Conservation (phyloP, 768 basidiomycete genomes). For the Collybia sordida region DNA sequence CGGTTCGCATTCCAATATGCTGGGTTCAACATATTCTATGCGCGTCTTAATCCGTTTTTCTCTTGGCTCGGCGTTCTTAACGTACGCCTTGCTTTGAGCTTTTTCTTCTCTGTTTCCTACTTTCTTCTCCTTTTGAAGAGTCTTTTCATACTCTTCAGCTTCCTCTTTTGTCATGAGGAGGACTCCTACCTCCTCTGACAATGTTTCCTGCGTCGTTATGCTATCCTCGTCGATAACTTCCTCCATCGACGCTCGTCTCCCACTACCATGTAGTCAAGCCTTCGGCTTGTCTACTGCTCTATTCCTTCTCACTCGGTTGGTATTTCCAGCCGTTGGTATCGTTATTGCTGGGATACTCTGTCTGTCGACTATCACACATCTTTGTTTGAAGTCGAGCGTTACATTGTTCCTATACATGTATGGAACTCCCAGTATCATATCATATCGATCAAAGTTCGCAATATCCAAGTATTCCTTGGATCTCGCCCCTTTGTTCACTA, state of each 20-base stretch:
- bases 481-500: constrained; percentile 1
- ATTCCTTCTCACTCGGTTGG: no score
- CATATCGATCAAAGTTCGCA: constrained; percentile 34
- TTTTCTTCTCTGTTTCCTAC: no score
- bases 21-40: not conserved
- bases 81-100: no score
- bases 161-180: not conserved
- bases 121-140: not conserved
- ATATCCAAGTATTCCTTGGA: constrained; percentile 26
- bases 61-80: no score
- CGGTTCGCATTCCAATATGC: constrained; percentile 8
- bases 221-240: no score
- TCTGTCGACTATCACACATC: constrained; percentile 11
- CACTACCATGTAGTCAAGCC: constrained; percentile 1
- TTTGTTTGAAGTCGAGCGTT: constrained; percentile 19
- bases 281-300: constrained; percentile 3
- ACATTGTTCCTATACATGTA: constrained; percentile 26
- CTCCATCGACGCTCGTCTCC: no score
- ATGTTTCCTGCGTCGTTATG: not conserved
- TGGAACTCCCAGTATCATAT: constrained; percentile 33
- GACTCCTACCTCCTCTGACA: not conserved
- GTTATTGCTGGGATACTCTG: constrained; percentile 4
- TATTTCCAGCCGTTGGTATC: not conserved
- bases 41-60: no score
- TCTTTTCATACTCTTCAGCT: not conserved